Conservation (phyloP, 164 flowering plant genomes). For the Sedum album region DNA sequence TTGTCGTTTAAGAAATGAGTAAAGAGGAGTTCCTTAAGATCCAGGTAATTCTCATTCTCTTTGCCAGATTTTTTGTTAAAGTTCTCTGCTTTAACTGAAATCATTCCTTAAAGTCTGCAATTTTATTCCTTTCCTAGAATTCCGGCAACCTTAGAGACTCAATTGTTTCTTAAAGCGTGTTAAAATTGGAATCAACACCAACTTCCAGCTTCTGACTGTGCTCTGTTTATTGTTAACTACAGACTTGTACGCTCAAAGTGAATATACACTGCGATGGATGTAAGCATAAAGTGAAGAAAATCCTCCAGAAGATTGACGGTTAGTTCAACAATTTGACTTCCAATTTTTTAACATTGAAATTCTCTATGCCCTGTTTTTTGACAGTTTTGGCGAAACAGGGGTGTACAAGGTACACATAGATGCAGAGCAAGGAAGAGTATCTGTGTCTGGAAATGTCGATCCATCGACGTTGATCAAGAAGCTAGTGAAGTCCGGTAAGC, state of each 20-base stretch:
- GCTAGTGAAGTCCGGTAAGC: constrained; percentile 67
- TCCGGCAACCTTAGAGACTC: not conserved
- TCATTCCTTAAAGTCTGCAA: not conserved
- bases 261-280: constrained; percentile 19
- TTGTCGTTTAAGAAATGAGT: constrained; percentile 33
- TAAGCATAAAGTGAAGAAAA: constrained; percentile 17
- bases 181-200: not conserved
- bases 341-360: not conserved
- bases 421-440: constrained; percentile 82
- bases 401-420: constrained; percentile 65
- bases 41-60: constrained; percentile 37
- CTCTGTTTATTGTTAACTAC: not conserved
- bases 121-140: constrained; percentile 4
- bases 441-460: constrained; percentile 83
- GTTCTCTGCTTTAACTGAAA: not conserved
- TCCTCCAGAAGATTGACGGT: constrained; percentile 14
- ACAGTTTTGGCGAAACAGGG: constrained; percentile 27
- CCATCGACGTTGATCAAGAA: constrained; percentile 66
- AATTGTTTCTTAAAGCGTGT: not conserved
- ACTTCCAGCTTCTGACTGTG: not conserved
- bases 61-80: not conserved
- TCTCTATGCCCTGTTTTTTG: not conserved
- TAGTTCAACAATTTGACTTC: not conserved
- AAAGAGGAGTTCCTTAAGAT: constrained; percentile 78
- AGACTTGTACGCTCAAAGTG: constrained; percentile 17